phyloP scores from a whole-genome alignment of 371 early-diverging fungal species.

The Capillidium heterosporum region DNA sequence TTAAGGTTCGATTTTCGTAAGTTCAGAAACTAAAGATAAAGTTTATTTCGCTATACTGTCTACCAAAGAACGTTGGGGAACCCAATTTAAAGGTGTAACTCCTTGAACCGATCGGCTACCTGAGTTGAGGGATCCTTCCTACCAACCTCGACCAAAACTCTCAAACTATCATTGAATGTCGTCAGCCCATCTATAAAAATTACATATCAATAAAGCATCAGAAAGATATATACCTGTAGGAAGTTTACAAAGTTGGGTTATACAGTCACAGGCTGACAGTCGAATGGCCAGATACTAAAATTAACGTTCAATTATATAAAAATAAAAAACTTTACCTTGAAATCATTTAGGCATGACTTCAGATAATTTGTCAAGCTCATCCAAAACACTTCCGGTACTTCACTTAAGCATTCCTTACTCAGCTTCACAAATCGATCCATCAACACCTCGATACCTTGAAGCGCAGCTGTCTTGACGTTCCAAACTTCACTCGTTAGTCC shows the following conservation, averaged over 20 bases:
- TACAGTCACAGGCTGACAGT: not conserved
- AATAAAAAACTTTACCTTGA: not conserved
- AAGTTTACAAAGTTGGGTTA: not conserved
- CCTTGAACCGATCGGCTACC: not conserved
- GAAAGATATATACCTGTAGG: not conserved
- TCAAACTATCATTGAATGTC: not conserved
- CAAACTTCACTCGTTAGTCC: slow-evolving; percentile 19
- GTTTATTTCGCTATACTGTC: too few relatives aligned
- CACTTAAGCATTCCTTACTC: not conserved
- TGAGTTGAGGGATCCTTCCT: not conserved
- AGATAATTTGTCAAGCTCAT: not conserved
- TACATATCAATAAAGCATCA: not conserved
- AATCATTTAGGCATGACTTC: not conserved
- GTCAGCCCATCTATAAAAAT: not conserved
- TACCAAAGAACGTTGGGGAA: too few relatives aligned
- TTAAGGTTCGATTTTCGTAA: too few relatives aligned
- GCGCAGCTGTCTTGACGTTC: slow-evolving; percentile 46
- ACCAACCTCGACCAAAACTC: not conserved
- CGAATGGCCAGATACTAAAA: not conserved
- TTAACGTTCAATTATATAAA: not conserved
- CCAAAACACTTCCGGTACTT: not conserved
- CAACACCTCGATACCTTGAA: slow-evolving; percentile 33
- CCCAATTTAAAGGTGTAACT: too few relatives aligned
- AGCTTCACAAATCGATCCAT: slow-evolving; percentile 13
- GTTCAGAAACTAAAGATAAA: too few relatives aligned